Conservation (phyloP, 352 stramenopile species). For the Phytophthora pseudosyringae region DNA sequence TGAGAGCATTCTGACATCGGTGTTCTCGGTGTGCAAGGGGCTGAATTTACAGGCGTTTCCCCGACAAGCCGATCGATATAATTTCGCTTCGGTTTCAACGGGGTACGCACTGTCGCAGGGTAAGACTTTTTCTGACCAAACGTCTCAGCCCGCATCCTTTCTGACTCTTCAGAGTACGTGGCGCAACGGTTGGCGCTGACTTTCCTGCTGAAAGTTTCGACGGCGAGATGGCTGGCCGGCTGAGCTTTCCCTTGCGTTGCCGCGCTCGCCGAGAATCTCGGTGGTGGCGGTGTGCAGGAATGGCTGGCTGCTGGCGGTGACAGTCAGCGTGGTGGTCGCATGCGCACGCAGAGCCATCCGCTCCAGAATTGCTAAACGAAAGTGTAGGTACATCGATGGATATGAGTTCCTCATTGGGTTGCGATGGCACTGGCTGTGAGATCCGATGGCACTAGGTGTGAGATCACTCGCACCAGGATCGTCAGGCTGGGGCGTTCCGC, state of each 20-base stretch:
- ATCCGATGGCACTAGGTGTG: background rate
- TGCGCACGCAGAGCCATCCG: background rate
- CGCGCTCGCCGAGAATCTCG: background rate
- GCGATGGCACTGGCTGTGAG: background rate
- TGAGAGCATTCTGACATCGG: too few relatives aligned
- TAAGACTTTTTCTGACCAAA: constrained; percentile 26
- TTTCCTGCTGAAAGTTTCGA: too few relatives aligned
- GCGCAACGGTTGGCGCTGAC: constrained; percentile 25
- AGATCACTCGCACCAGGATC: background rate
- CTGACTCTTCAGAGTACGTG: constrained; percentile 41
- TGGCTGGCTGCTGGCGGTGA: background rate
- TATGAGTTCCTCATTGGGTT: background rate
- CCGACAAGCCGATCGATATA: background rate
- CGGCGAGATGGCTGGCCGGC: background rate
- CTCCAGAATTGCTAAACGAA: constrained; percentile 23
- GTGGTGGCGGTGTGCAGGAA: constrained; percentile 1
- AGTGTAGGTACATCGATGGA: constrained; percentile 1
- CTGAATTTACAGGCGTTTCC: background rate
- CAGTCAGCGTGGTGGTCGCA: constrained; percentile 1
- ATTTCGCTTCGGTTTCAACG: background rate
- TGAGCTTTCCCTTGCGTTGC: constrained; percentile 8
- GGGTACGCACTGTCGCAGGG: background rate
- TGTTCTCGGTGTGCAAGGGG: too few relatives aligned
- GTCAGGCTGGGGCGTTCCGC: background rate
- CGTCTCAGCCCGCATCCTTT: constrained; percentile 29